These are phyloP conservation scores for Chamaenerion angustifolium DNA, from an alignment of 345 rosid genomes.

Conservation along the genomic window DNA sequence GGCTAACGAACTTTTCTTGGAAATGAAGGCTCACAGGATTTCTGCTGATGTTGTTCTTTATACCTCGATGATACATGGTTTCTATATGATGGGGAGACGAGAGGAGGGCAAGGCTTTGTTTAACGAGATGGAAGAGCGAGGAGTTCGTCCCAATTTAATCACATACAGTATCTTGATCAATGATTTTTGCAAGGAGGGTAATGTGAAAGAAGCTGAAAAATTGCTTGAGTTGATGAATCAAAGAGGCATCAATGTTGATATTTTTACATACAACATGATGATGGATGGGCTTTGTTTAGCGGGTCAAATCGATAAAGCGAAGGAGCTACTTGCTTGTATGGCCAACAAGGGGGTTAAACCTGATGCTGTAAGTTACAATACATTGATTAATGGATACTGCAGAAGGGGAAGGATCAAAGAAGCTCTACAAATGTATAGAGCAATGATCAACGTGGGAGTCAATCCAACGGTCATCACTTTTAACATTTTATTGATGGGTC, in stretches of 20 bases:
- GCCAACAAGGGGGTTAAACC: constrained; percentile 8
- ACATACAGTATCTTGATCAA: constrained; percentile 10
- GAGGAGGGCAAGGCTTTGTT: constrained; percentile 14
- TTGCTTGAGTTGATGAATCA: constrained; percentile 11
- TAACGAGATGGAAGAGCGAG: constrained; percentile 14
- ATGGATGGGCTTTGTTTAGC: constrained; percentile 13
- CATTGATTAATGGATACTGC: constrained; percentile 13
- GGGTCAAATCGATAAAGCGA: constrained; percentile 10
- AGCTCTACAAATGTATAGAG: constrained; percentile 7
- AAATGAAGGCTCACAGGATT: constrained; percentile 18
- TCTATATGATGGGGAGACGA: constrained; percentile 12
- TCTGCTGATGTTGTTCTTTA: constrained; percentile 15
- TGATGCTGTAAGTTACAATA: constrained; percentile 8
- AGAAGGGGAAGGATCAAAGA: constrained; percentile 8
- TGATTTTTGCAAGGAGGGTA: constrained; percentile 10
- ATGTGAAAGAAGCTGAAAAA: constrained; percentile 11
- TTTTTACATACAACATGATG: constrained; percentile 8
- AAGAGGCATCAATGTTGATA: constrained; percentile 7
- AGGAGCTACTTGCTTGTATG: constrained; percentile 7
- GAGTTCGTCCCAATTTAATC: constrained; percentile 8
- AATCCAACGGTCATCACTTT: constrained; percentile 11
- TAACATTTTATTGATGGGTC: constrained; percentile 10
- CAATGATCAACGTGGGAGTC: constrained; percentile 10
- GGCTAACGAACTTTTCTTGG: constrained; percentile 19
- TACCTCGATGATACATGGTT: constrained; percentile 12